Percentiles rank a stretch among this genome's conserved stretches.
Evolutionary conservation across 2,329 filamentous ascomycete genomes (phyloP).

Genomic region (Stagonosporopsis chrysanthemi): DNA sequence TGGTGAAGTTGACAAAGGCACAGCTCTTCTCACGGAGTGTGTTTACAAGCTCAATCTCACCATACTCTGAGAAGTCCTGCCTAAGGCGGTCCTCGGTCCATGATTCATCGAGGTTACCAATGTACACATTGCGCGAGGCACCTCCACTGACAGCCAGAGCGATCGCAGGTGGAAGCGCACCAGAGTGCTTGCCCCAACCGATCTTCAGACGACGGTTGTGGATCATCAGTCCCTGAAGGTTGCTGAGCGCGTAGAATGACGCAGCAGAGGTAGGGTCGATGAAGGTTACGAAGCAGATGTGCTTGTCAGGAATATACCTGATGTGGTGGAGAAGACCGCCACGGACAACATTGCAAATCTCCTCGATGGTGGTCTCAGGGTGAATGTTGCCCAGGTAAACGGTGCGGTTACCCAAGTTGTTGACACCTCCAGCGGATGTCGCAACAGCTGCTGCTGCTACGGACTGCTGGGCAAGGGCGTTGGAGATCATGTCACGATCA

Average conservation of each 20-base stretch:
- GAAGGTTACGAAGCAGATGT: constrained; percentile 99
- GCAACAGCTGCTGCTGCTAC: constrained; percentile 96
- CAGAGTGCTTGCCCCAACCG: constrained; percentile 99
- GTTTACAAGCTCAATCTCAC: constrained; percentile 97
- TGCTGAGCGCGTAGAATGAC: constrained; percentile 97
- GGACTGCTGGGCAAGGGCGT: constrained; percentile 94
- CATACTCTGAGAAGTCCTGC: constrained; percentile 96
- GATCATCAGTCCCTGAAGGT: constrained; percentile 97
- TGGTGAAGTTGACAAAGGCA: constrained; percentile 99
- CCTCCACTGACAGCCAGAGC: constrained; percentile 94
- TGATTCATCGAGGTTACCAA: constrained; percentile 95
- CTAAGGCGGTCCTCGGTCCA: constrained; percentile 96
- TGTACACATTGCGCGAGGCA: constrained; percentile 97
- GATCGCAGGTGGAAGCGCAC: constrained; percentile 92
- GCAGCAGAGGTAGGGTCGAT: constrained; percentile 98
- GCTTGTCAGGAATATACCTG: constrained; percentile 98
- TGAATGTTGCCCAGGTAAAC: constrained; percentile 99
- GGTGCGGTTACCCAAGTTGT: constrained; percentile 95
- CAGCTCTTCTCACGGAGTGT: constrained; percentile 98
- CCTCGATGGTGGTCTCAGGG: constrained; percentile 97
- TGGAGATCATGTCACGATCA: constrained; percentile 95
- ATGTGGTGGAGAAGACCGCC: constrained; percentile 97
- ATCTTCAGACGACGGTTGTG: constrained; percentile 98
- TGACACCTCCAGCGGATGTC: constrained; percentile 94
- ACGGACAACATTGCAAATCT: constrained; percentile 98